Evolutionary conservation across 2,329 filamentous ascomycete species (phyloP).

Genomic region (Phyllosticta citribraziliensis): DNA sequence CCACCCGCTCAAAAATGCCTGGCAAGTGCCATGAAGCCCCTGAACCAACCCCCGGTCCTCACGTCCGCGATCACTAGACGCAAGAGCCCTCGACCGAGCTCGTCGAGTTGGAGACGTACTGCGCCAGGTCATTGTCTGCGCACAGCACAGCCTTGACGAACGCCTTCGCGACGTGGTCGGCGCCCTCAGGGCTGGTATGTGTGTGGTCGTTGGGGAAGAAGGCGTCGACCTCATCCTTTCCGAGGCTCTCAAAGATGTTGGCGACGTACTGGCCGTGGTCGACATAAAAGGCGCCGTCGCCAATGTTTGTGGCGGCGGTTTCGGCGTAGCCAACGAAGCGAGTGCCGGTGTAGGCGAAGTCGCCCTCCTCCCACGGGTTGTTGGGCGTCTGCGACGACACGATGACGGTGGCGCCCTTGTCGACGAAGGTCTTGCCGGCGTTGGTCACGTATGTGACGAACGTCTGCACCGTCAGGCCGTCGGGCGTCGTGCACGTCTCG

Average conservation of each 20-base stretch:
- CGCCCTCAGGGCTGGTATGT: constrained; percentile 48
- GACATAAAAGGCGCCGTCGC: constrained; percentile 32
- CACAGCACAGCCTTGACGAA: constrained; percentile 51
- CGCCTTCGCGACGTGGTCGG: constrained; percentile 45
- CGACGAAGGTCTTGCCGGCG: constrained; percentile 41
- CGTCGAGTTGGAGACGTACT: constrained; percentile 27
- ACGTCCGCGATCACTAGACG: constrained; percentile 12
- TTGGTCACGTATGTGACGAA: constrained; percentile 50
- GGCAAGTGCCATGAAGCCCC: too few species aligned
- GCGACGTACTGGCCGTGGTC: constrained; percentile 49
- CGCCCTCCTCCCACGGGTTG: constrained; percentile 49
- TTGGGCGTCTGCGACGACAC: constrained; percentile 49
- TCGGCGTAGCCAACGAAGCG: constrained; percentile 39
- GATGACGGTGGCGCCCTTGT: constrained; percentile 48
- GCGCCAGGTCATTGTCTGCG: constrained; percentile 23
- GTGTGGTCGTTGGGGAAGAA: constrained; percentile 54
- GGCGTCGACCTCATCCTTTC: constrained; percentile 14
- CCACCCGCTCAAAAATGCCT: too few species aligned
- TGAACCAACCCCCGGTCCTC: too few species aligned
- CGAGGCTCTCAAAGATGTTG: constrained; percentile 21
- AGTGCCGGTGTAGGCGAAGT: constrained; percentile 35
- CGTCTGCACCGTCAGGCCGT: constrained; percentile 43
- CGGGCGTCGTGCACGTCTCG: constrained; percentile 42
- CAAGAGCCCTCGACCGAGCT: constrained; percentile 22
- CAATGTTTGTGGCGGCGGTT: constrained; percentile 1